Base-by-base conservation (phyloP, 1,284 basidiomycete species). In the Papiliotrema terrestris region DNA sequence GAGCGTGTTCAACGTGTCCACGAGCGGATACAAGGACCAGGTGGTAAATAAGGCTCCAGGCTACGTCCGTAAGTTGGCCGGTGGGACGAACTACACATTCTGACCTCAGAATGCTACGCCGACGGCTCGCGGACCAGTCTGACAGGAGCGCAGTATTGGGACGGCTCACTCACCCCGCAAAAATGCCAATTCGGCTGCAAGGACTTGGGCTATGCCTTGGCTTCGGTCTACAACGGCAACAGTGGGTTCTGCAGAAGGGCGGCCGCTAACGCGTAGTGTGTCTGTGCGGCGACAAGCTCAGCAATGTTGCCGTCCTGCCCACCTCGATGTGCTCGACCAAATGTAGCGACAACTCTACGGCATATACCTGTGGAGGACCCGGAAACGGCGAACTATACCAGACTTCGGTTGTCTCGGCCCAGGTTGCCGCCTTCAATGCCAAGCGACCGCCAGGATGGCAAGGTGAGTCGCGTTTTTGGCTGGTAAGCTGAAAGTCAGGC, bases 371-470 rank as follows among this genome's bases (percentile, higher is more conserved):
- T 26, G 53, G 53, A 20, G 53, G 47, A n/a, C 47, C 39, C 11
- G 46, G 53, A 2, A 48, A 42, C 36, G 53, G 47, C 5, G 53
- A 54, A 35, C 46, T 54, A 29, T 54, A 54, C 39, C 41, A 50
- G 37, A 54, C 53, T 17, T 49, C 46, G 13, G 46, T 45, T 8
- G 35, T 54, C 2, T 45, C 52, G 2, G 19, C 45, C n/a, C 26
- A 39, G 23, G 45, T 54, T 6, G 15, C n/a, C 8, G 38, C 23
- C 9, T 41, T 38, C 37, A 54, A 54, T 29, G 52, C 45, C 2
- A 11, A 35, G 17, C 36, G 52, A 35, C 45, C 52, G 5, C 8
- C 45, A 4, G 46, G 46, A 5, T 54, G 52, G 52, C 38, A 46
- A 47, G 51, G 51, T 52, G 29, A 17, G 45, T 46, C 8, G 23